Percentiles rank a stretch among this genome's conserved stretches.
Evolutionary conservation across 1,284 basidiomycete species (phyloP).

Genomic region (Cutaneotrichosporon cavernicola): DNA sequence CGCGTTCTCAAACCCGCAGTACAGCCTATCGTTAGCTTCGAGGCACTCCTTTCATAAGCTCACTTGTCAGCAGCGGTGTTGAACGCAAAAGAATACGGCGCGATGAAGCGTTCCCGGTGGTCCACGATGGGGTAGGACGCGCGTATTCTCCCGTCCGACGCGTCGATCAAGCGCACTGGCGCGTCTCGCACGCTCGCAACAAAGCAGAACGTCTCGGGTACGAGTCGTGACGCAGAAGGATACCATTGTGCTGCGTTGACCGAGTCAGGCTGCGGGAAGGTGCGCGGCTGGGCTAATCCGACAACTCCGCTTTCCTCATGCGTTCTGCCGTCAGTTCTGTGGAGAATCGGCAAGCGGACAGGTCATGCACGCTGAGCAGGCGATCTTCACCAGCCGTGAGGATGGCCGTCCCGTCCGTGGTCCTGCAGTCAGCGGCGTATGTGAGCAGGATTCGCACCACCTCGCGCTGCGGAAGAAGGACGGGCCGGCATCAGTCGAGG

Average conservation of each 20-base stretch:
- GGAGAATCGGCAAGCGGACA: constrained; percentile 25
- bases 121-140: constrained; percentile 88
- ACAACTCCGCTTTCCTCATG: background rate
- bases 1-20: constrained; percentile 84
- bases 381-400: constrained; percentile 49
- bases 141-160: constrained; percentile 72
- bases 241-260: constrained; percentile 78
- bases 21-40: constrained; percentile 60
- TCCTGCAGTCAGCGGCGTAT: constrained; percentile 33
- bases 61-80: constrained; percentile 68
- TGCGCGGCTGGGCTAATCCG: constrained; percentile 11
- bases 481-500: constrained; percentile 8
- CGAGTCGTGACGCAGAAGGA: constrained; percentile 63
- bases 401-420: constrained; percentile 41
- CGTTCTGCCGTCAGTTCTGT: background rate
- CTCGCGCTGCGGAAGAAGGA: constrained; percentile 45
- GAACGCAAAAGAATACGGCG: constrained; percentile 78
- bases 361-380: constrained; percentile 34
- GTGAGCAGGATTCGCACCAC: constrained; percentile 31
- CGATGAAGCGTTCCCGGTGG: constrained; percentile 80
- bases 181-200: constrained; percentile 73
- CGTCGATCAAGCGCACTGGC: constrained; percentile 78
- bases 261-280: constrained; percentile 62
- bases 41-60: constrained; percentile 22
- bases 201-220: constrained; percentile 73